These are phyloP conservation scores for Pulveroboletus frians DNA, from an alignment of 768 basidiomycete species.

Conservation along the genomic window DNA sequence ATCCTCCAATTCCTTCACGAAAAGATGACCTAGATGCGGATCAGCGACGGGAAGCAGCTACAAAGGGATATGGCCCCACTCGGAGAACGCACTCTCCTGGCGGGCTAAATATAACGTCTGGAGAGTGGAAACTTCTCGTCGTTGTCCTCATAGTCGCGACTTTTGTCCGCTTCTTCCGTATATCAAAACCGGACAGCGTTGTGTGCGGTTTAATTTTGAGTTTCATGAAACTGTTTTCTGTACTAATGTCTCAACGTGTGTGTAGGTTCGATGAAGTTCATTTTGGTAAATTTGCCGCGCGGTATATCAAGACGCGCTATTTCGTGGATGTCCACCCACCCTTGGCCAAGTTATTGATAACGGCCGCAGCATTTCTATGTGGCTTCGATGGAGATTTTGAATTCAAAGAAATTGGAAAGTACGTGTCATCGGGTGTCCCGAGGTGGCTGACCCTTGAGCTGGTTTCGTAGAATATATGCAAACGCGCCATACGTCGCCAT, in stretches of 20 bases:
- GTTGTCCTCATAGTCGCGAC: conserved; percentile 63
- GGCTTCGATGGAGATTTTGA: conserved; percentile 94
- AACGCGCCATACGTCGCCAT: conserved; percentile 93
- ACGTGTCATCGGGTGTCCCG: conserved; percentile 26
- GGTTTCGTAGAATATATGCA: conserved; percentile 62
- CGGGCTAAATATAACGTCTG: conserved; percentile 58
- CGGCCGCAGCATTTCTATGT: conserved; percentile 78
- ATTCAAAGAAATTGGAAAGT: conserved; percentile 98
- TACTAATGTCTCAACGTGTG: not conserved
- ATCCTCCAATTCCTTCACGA: conserved; percentile 48
- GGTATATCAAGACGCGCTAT: conserved; percentile 89
- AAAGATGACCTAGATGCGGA: conserved; percentile 73
- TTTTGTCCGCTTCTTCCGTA: conserved; percentile 78
- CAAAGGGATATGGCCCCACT: conserved; percentile 55
- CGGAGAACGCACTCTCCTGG: conserved; percentile 47
- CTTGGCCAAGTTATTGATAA: conserved; percentile 92
- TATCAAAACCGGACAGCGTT: conserved; percentile 85
- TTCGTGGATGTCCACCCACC: conserved; percentile 97
- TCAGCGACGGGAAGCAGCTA: conserved; percentile 60
- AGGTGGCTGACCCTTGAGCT: not conserved
- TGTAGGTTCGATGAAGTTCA: conserved; percentile 95
- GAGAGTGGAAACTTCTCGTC: conserved; percentile 73
- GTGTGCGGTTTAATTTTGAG: conserved; percentile 55
- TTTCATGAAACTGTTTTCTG: not conserved
- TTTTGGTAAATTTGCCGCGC: conserved; percentile 94